These are phyloP conservation scores for Emericellopsis terricola DNA, from an alignment of 495 filamentous ascomycete genomes.

Conservation along the genomic window DNA sequence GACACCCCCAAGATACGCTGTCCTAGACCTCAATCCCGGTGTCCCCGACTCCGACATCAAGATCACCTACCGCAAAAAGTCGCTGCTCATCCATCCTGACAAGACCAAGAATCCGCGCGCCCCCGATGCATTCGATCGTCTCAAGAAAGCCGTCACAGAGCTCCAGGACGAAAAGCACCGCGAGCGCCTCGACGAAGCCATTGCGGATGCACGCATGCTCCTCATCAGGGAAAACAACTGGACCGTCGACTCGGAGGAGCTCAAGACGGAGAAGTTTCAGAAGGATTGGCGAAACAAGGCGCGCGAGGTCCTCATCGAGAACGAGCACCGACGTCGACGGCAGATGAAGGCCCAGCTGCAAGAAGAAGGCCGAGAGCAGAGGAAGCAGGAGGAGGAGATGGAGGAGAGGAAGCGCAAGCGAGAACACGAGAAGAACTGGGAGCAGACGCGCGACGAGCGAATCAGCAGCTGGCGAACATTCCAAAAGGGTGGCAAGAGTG, in stretches of 20 bases:
- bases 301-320: slow-evolving; percentile 81
- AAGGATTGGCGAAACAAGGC: slow-evolving; percentile 81
- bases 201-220: slow-evolving; percentile 86
- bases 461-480: slow-evolving; percentile 93
- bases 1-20: slow-evolving; percentile 48
- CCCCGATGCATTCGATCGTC: slow-evolving; percentile 88
- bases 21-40: slow-evolving; percentile 90
- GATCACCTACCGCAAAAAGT: slow-evolving; percentile 81
- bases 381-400: slow-evolving; percentile 71
- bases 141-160: slow-evolving; percentile 83
- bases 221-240: slow-evolving; percentile 87
- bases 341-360: slow-evolving; percentile 90
- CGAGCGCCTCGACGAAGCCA: slow-evolving; percentile 73
- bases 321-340: slow-evolving; percentile 66
- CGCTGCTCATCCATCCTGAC: slow-evolving; percentile 94
- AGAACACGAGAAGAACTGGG: slow-evolving; percentile 86
- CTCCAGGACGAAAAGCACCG: slow-evolving; percentile 91
- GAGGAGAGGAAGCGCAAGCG: slow-evolving; percentile 81
- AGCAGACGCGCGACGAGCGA: slow-evolving; percentile 73
- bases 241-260: slow-evolving; percentile 71
- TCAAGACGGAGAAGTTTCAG: slow-evolving; percentile 65
- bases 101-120: slow-evolving; percentile 85
- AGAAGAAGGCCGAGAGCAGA: slow-evolving; percentile 86
- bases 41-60: slow-evolving; percentile 96
- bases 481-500: slow-evolving; percentile 44